Evolutionary conservation across 345 rosid species (phyloP), one percentile per base, ranked within the genome.

Genomic region (Limnanthes douglasii): DNA sequence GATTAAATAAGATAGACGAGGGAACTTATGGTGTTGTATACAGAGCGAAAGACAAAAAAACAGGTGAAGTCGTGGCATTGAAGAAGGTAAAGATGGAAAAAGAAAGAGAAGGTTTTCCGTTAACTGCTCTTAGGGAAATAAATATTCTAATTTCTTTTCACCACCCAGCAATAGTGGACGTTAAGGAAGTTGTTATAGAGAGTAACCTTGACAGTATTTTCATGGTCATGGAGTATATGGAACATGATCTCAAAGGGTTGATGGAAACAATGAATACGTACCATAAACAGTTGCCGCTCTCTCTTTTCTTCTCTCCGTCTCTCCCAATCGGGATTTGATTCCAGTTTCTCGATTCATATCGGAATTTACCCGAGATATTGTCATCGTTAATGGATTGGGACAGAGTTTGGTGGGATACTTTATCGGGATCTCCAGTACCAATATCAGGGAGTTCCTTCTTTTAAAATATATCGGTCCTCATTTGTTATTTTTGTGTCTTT

Each of bases 171-270:
- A 63, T 90, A 27, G 96, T 90, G 43, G 98, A 90, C 57, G 98
- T 90, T 37, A 90, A 90, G 62, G 98, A 90, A 70, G 96, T 90
- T 48, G 98, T 90, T 39, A 95, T 90, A 21, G 98, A 95, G 40
- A 70, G 82, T 54, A 90, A 43, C 54, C 81, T 90, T 42, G 92
- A 90, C 59, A 90, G 95, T 57, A 90, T 90, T 51, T 90, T 69
- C 58, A 90, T 90, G 98, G 98, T 75, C 48, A 90, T 90, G 98
- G 98, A 90, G 56, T 90, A 90, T 54, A 90, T 90, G 98, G 96
- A 90, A 61, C 98, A 90, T 69, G 98, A 90, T 56, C 78, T 90
- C 13, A 90, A 84, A 56, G 98, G 64, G 18, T 70, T 90, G 32
- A 90, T 90, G 96, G 98, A 84, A 62, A 53, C 94, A 15, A 77